These are phyloP conservation scores for Rhododendron ovatum DNA, from an alignment of 148 eudicot genomes.

Conservation along the genomic window DNA sequence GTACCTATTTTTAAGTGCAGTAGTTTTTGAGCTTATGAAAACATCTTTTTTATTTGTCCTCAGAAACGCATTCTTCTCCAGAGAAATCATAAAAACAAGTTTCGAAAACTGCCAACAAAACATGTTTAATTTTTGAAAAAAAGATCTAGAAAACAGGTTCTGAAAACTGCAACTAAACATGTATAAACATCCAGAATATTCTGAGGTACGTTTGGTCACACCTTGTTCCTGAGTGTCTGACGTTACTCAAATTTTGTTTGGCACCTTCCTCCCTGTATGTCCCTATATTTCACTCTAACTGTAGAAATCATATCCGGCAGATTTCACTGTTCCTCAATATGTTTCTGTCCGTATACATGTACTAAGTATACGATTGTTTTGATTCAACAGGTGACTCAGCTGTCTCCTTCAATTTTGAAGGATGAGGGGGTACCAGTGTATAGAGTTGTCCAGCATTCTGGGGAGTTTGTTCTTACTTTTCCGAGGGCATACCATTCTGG, in stretches of 20 bases:
- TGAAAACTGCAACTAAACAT: neutral
- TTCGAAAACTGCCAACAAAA: neutral
- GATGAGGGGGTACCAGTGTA: constrained; percentile 59
- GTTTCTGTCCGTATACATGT: neutral
- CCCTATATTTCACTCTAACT: neutral
- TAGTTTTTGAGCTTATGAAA: neutral
- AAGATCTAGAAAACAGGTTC: neutral
- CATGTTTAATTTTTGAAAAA: neutral
- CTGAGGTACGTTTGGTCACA: neutral
- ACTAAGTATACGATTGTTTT: neutral
- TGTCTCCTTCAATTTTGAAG: constrained; percentile 53
- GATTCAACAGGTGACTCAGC: constrained; percentile 50
- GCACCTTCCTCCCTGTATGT: neutral
- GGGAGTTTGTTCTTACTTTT: constrained; percentile 68
- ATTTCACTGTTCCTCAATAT: neutral
- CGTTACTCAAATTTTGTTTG: neutral
- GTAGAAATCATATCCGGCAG: neutral
- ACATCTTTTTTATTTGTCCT: neutral
- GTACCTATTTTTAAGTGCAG: neutral
- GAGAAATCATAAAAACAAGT: neutral
- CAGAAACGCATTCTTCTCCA: neutral
- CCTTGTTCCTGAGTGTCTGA: neutral
- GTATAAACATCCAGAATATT: neutral
- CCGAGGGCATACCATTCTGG: constrained; percentile 70
- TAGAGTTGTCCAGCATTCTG: constrained; percentile 47